Base-by-base conservation (phyloP, 805 yeast genomes). In the Schwanniomyces occidentalis region DNA sequence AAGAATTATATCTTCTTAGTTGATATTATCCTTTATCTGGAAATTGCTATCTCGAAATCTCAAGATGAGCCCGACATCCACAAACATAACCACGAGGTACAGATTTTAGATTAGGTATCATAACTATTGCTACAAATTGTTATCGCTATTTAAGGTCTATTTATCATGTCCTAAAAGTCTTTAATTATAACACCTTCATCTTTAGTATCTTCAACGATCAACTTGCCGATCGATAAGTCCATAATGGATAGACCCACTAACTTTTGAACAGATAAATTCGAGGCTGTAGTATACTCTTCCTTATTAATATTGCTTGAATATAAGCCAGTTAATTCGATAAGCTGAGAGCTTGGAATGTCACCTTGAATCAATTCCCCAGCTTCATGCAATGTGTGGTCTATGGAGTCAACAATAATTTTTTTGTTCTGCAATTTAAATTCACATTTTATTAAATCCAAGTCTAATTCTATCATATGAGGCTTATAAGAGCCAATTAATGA, bases 401-500 rank as follows among this genome's bases (percentile, higher is more conserved):
- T 62, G 0, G 86, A 79, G 46, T 81, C 88, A 3, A 80, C 84
- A 5, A 81, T 55, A 19, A 81, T 68, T 36, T 67, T 63, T 3
- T 69, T 68, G 5, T 58, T 59, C 8, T 54, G 45, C 1, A 44
- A 40, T 12, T 71, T 53, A 38, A 69, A 46, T 14, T 46, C 52
- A 16, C 46, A 36, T 3, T 51, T 46, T 8, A 76, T 58, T 24
- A 73, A 56, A 2, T 59, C 56, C 16, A 57, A 58, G 41, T 78
- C 84, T 34, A 79, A 69, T 54, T 81, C 88, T 24, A 65, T 65
- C 87, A 81, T 80, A 41, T 73, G 71, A 9, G 85, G 85, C 51
- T 78, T 78, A 52, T 80, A 81, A 13, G 83, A 76, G 1, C 88
- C 88, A 47, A 81, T 80, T 20, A 80, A 58, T 10, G 80, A 73